These are phyloP conservation scores for Nasturtium officinale DNA, from an alignment of 345 rosid species.

Conservation along the genomic window DNA sequence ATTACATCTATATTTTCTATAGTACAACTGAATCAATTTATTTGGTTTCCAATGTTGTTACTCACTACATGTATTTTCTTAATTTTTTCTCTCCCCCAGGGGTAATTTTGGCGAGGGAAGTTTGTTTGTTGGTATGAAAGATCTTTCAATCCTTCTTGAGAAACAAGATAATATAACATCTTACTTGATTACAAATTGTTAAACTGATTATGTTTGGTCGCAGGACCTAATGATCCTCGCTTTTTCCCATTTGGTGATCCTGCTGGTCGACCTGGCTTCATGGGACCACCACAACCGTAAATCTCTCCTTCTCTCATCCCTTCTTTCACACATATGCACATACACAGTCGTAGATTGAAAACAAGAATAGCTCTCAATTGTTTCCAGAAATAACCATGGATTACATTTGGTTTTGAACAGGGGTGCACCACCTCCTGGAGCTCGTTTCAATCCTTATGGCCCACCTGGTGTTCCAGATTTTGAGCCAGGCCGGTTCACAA, in stretches of 20 bases:
- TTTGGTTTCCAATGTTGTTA: slow-evolving; percentile 1
- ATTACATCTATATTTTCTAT: neutral
- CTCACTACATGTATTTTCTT: slow-evolving; percentile 8
- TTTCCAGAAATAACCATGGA: neutral
- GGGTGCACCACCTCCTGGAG: slow-evolving; percentile 88
- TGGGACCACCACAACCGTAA: slow-evolving; percentile 63
- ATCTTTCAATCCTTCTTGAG: neutral
- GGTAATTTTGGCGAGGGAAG: slow-evolving; percentile 60
- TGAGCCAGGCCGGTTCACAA: slow-evolving; percentile 69
- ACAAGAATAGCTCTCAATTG: neutral
- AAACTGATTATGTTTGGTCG: slow-evolving; percentile 33
- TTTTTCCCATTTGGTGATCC: slow-evolving; percentile 56
- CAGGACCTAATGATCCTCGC: slow-evolving; percentile 80
- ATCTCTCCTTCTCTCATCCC: slow-evolving; percentile 16
- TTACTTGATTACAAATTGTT: slow-evolving; percentile 2
- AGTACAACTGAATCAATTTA: neutral
- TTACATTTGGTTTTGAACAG: slow-evolving; percentile 42
- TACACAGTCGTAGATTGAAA: neutral
- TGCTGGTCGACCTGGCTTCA: slow-evolving; percentile 44
- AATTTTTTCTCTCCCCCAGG: slow-evolving; percentile 45
- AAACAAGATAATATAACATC: neutral
- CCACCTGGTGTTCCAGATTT: slow-evolving; percentile 87
- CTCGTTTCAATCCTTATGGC: slow-evolving; percentile 91
- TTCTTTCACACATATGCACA: slow-evolving; percentile 1
- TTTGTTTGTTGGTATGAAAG: slow-evolving; percentile 75